phyloP scores from a whole-genome alignment of 768 basidiomycete genomes.

The Leccinum rimulosum region DNA sequence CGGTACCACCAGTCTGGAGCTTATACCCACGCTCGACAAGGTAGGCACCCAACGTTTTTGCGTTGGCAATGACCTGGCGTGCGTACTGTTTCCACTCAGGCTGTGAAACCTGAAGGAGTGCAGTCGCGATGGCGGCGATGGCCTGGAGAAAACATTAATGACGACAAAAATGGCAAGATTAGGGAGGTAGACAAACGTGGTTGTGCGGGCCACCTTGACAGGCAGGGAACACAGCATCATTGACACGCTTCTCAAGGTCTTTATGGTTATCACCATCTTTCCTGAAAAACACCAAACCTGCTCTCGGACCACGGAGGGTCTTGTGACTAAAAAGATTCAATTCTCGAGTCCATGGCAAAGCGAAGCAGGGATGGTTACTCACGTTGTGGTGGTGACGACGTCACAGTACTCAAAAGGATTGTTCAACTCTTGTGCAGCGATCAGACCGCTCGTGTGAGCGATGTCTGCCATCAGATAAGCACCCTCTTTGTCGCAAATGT shows the following conservation, averaged over 20 bases:
- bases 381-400: conserved; percentile 97
- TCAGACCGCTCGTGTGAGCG: conserved; percentile 93
- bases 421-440: conserved; percentile 88
- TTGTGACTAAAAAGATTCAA: conserved; percentile 65
- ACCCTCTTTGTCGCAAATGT: conserved; percentile 81
- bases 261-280: conserved; percentile 78
- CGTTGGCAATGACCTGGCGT: conserved; percentile 91
- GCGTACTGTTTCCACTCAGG: conserved; percentile 92
- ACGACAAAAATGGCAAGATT: not conserved
- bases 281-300: conserved; percentile 97
- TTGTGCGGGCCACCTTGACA: conserved; percentile 99
- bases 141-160: conserved; percentile 48
- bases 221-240: conserved; percentile 98
- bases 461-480: conserved; percentile 96
- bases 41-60: conserved; percentile 66
- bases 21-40: conserved; percentile 85
- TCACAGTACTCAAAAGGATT: conserved; percentile 96
- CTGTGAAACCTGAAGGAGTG: conserved; percentile 86
- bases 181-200: conserved; percentile 56
- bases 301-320: conserved; percentile 96
- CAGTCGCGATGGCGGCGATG: conserved; percentile 91
- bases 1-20: conserved; percentile 94
- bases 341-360: not conserved
- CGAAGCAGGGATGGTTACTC: conserved; percentile 27
- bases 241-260: conserved; percentile 95